These are phyloP conservation scores for Butyriboletus appendiculatus DNA, from an alignment of 1,284 basidiomycete genomes.

Conservation along the genomic window DNA sequence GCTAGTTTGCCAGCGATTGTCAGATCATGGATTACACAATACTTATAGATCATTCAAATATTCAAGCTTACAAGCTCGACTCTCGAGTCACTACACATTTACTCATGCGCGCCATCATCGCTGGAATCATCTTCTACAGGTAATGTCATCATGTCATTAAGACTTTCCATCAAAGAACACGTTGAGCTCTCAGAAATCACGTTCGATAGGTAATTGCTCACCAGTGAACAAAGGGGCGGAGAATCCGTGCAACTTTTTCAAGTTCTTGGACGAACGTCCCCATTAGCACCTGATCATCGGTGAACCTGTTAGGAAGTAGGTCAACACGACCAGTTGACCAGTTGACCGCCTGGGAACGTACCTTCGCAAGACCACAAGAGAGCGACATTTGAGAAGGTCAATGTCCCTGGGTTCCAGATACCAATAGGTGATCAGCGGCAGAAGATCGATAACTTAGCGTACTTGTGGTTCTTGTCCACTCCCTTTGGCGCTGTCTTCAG, in stretches of 20 bases:
- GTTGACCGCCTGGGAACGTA: slow-evolving; percentile 38
- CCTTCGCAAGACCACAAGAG: slow-evolving; percentile 71
- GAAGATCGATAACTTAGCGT: not conserved
- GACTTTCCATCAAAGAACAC: slow-evolving; percentile 38
- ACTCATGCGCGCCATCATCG: slow-evolving; percentile 13
- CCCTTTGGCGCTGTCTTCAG: slow-evolving; percentile 89
- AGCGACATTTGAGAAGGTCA: slow-evolving; percentile 82
- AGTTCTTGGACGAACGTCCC: slow-evolving; percentile 62
- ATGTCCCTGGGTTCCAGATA: slow-evolving; percentile 61
- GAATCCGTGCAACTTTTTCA: slow-evolving; percentile 52
- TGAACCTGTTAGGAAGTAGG: slow-evolving; percentile 54
- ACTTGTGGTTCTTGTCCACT: slow-evolving; percentile 79
- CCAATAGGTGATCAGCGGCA: not conserved
- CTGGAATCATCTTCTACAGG: slow-evolving; percentile 28
- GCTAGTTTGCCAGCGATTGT: not conserved
- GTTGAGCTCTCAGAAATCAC: not conserved
- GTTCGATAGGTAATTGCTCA: slow-evolving; percentile 40
- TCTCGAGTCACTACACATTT: slow-evolving; percentile 1
- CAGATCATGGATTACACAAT: not conserved
- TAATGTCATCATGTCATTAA: slow-evolving; percentile 68
- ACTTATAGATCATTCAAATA: slow-evolving; percentile 1
- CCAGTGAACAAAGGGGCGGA: slow-evolving; percentile 83
- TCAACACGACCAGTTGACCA: not conserved
- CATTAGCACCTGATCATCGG: slow-evolving; percentile 69
- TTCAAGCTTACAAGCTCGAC: not conserved